Conservation (phyloP, 768 basidiomycete genomes). For the Strobilomyces dryophilus region DNA sequence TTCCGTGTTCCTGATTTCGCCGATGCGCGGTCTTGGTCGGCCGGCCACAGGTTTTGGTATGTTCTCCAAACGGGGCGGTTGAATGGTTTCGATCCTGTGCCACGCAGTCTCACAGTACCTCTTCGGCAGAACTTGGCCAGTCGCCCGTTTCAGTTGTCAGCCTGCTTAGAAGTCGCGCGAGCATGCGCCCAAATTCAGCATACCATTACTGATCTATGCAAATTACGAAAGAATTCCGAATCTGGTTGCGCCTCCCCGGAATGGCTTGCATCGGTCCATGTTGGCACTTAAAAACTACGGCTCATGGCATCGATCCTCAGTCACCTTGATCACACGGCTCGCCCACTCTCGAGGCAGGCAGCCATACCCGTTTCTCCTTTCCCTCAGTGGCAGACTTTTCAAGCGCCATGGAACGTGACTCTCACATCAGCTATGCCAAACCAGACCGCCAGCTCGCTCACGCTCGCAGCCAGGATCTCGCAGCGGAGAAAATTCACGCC, state of each 20-base stretch:
- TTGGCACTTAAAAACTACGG: conserved; percentile 19
- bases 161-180: conserved; percentile 19
- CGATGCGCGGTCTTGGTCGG: not conserved
- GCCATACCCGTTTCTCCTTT: not conserved
- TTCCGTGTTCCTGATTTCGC: not conserved
- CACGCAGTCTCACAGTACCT: not conserved
- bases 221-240: not conserved
- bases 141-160: conserved; percentile 7
- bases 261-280: not conserved
- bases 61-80: not conserved
- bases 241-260: not conserved
- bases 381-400: not conserved
- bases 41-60: conserved; percentile 18
- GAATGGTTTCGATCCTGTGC: not conserved
- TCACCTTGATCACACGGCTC: conserved; percentile 1
- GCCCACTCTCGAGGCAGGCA: not conserved
- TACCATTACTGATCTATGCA: not conserved
- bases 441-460: conserved; percentile 13
- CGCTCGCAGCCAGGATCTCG: conserved; percentile 4
- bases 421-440: conserved; percentile 8
- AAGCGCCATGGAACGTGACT: conserved; percentile 9
- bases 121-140: not conserved
- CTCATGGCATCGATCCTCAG: not conserved
- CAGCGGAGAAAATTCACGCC: conserved; percentile 1
- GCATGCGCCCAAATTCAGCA: not conserved